Percentiles rank a stretch among this genome's conserved stretches.
phyloP scores from a whole-genome alignment of 345 rosid genomes.

The Rhodomyrtus tomentosa region DNA sequence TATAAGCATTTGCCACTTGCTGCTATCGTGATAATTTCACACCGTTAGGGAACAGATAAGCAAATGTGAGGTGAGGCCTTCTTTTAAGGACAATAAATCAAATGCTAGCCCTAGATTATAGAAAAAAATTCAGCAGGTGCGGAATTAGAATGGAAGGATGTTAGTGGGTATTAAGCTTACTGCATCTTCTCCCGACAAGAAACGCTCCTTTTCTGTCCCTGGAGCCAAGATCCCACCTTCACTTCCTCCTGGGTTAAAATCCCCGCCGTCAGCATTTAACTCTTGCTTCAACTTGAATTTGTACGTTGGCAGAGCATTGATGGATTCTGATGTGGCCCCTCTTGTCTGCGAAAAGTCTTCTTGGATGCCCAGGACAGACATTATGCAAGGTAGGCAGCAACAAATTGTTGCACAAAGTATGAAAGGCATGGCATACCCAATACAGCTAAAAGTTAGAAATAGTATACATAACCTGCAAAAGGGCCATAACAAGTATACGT shows the following conservation, averaged over 20 bases:
- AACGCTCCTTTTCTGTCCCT: conserved; percentile 64
- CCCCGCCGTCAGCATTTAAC: conserved; percentile 10
- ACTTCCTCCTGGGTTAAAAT: conserved; percentile 26
- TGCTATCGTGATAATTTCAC: background rate
- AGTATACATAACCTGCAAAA: conserved; percentile 80
- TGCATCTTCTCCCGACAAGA: conserved; percentile 80
- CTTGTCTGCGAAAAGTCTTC: conserved; percentile 67
- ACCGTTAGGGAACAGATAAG: background rate
- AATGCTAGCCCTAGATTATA: background rate
- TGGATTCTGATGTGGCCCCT: conserved; percentile 64
- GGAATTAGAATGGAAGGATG: background rate
- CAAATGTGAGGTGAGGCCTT: background rate
- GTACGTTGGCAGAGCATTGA: conserved; percentile 64
- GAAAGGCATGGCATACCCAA: conserved; percentile 93
- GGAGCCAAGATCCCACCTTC: conserved; percentile 64
- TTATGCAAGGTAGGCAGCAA: conserved; percentile 88
- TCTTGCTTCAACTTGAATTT: conserved; percentile 42
- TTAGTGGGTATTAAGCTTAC: conserved; percentile 28
- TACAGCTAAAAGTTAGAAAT: conserved; percentile 83
- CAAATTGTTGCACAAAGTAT: conserved; percentile 84
- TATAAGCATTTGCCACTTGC: background rate
- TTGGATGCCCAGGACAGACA: conserved; percentile 66
- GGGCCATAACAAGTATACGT: background rate
- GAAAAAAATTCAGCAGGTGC: background rate
- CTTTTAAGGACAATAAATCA: background rate